These are phyloP conservation scores for Russula griseocarnosa DNA, from an alignment of 768 basidiomycete genomes.

Conservation along the genomic window DNA sequence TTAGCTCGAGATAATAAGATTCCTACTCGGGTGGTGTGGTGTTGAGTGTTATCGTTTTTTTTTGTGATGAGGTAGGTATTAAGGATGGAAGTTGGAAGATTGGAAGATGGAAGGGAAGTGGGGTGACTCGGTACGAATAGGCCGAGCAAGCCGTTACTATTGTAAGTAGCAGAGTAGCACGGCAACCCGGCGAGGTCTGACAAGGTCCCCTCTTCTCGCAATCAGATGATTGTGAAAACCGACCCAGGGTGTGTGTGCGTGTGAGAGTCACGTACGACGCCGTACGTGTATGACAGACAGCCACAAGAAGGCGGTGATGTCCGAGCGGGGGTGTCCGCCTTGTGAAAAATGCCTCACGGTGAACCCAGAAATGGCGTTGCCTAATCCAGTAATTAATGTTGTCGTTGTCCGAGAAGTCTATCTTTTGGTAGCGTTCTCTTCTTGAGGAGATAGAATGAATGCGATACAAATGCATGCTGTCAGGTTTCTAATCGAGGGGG, in stretches of 20 bases:
- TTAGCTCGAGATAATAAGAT: not conserved
- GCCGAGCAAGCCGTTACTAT: not conserved
- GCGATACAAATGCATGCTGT: not conserved
- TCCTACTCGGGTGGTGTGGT: not conserved
- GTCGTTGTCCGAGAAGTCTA: too few relatives aligned
- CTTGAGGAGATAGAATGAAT: not conserved
- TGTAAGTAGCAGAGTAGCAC: not conserved
- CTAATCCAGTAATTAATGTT: not conserved
- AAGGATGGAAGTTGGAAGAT: constrained; percentile 11
- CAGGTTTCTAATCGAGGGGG: not conserved
- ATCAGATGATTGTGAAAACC: not conserved
- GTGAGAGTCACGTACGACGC: not conserved
- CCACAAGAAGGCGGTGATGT: not conserved
- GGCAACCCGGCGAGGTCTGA: not conserved
- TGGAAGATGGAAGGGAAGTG: not conserved
- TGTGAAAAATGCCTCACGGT: too few relatives aligned
- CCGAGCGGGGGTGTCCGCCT: not conserved
- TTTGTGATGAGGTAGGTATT: not conserved
- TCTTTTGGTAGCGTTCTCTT: not conserved
- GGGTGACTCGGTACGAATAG: not conserved
- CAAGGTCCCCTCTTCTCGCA: not conserved
- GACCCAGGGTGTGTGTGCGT: not conserved
- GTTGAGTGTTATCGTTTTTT: not conserved
- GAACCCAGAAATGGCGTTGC: not conserved
- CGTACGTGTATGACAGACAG: not conserved